These are phyloP conservation scores for Jaltomata sinuosa DNA, from an alignment of 257 asterid species.

Conservation along the genomic window DNA sequence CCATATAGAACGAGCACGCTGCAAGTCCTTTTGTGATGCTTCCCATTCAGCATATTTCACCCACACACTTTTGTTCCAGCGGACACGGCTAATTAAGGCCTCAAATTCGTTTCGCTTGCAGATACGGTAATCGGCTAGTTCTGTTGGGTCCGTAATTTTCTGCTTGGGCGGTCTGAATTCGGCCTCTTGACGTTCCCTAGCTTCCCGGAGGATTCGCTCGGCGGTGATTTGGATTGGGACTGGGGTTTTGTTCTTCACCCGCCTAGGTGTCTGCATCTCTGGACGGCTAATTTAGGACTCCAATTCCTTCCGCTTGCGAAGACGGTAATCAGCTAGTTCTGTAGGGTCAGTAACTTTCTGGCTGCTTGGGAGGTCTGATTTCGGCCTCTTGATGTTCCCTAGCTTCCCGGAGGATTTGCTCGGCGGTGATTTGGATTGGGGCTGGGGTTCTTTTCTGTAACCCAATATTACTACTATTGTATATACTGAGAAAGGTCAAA, in stretches of 20 bases:
- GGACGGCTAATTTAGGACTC: no score
- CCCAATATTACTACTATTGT: no score
- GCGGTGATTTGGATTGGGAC: slow-evolving; percentile 83
- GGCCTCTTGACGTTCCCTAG: slow-evolving; percentile 76
- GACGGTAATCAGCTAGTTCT: no score
- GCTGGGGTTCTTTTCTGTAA: slow-evolving; percentile 44
- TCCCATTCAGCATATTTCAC: not conserved
- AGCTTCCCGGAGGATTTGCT: slow-evolving; percentile 25
- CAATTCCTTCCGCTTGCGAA: no score
- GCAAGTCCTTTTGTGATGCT: no score
- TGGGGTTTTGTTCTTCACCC: slow-evolving; percentile 87
- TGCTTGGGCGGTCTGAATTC: slow-evolving; percentile 89
- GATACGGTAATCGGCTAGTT: slow-evolving; percentile 47
- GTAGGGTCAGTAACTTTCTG: no score
- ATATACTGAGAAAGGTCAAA: no score
- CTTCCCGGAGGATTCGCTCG: slow-evolving; percentile 88
- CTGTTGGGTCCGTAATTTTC: slow-evolving; percentile 59
- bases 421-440: slow-evolving; percentile 30
- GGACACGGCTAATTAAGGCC: slow-evolving; percentile 14
- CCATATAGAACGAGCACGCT: no score
- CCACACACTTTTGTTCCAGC: slow-evolving; percentile 56
- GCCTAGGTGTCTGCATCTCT: no score
- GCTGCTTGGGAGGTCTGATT: no score
- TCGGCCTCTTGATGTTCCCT: slow-evolving; percentile 32
- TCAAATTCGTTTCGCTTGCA: slow-evolving; percentile 59